Base-by-base conservation (phyloP, 345 rosid genomes). In the Pistacia atlantica region DNA sequence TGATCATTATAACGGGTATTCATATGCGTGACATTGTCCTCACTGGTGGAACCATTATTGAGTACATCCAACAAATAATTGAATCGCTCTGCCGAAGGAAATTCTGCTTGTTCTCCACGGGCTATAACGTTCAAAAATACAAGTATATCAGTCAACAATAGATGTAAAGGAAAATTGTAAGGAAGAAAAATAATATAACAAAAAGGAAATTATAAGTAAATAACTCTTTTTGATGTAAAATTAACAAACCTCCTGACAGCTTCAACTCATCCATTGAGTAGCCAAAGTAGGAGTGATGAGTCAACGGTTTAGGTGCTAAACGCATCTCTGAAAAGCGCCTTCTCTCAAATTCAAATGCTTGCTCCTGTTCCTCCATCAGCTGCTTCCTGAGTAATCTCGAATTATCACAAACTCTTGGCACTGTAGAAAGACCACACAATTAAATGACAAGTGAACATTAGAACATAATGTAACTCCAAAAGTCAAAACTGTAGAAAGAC, bases 11-110 rank as follows among this genome's bases (percentile, higher is more conserved):
- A 89, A 69, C 81, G 82, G 64, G 82, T 81, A 75, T 67, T 86
- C 76, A 73, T 76, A 58, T 72, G 87, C 81, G 82, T 76, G 64
- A 77, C 76, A 37, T 84, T 85, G 37, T 88, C 92, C 68, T 85
- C 89, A 0, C 86, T 83, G 75, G 80, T 80, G n/a, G 90, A 77
- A 66, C 87, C 84, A 69, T 78, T 85, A 67, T 85, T 89, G 80
- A 91, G 82, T 67, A 87, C 88, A 61, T 93, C 93, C 68, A 89
- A 68, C 73, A 89, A 82, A 71, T 86, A 87, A 76, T 85, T 84
- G 78, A 87, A 77, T 64, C 82, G 84, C 78, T 85, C 90, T 0
- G 86, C 85, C 4, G 88, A 80, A 10, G 85, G 79, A 66, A 82
- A 87, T 35, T 81, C 81, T 18, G 77, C 67, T 68, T 85, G 92